Percentiles rank a stretch among this genome's conserved stretches.
These are phyloP conservation scores for Dryadomyces sulphureus DNA, from an alignment of 2,329 filamentous ascomycete genomes.

Conservation along the genomic window DNA sequence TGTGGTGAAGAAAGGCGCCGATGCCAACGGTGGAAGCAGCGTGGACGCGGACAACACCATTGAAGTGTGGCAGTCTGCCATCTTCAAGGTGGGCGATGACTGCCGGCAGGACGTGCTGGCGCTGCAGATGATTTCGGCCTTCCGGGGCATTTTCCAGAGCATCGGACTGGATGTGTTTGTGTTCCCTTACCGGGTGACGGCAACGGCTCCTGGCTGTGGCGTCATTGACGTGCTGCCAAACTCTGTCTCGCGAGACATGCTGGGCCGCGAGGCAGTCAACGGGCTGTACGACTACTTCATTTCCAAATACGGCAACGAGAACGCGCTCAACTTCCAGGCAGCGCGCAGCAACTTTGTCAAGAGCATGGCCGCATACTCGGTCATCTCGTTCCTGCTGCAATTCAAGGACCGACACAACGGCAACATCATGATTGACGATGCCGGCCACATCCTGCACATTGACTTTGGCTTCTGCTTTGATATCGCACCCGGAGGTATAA, in stretches of 20 bases:
- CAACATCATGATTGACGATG: slow-evolving; percentile 99
- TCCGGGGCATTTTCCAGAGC: slow-evolving; percentile 90
- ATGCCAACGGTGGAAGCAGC: not conserved
- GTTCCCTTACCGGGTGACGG: slow-evolving; percentile 92
- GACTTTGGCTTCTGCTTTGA: slow-evolving; percentile 99
- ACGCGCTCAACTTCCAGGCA: slow-evolving; percentile 87
- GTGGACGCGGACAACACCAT: slow-evolving; percentile 39
- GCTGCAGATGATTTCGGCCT: slow-evolving; percentile 93
- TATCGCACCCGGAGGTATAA: slow-evolving; percentile 90
- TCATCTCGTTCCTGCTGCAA: slow-evolving; percentile 91
- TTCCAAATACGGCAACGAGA: slow-evolving; percentile 92
- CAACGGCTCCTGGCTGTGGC: slow-evolving; percentile 90
- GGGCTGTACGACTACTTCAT: slow-evolving; percentile 97
- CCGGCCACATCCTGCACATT: slow-evolving; percentile 93
- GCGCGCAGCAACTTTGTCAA: slow-evolving; percentile 97
- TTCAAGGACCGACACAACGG: slow-evolving; percentile 99
- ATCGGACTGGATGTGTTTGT: slow-evolving; percentile 95
- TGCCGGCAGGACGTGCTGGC: slow-evolving; percentile 94
- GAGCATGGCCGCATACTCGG: slow-evolving; percentile 95
- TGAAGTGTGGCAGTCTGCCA: slow-evolving; percentile 98
- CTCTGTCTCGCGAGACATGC: slow-evolving; percentile 96
- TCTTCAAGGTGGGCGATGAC: slow-evolving; percentile 99
- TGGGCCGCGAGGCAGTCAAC: slow-evolving; percentile 94
- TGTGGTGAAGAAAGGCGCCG: slow-evolving; percentile 3
- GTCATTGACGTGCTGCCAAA: slow-evolving; percentile 97